Base-by-base conservation (phyloP, 768 basidiomycete genomes). In the Suillus hirtellus region DNA sequence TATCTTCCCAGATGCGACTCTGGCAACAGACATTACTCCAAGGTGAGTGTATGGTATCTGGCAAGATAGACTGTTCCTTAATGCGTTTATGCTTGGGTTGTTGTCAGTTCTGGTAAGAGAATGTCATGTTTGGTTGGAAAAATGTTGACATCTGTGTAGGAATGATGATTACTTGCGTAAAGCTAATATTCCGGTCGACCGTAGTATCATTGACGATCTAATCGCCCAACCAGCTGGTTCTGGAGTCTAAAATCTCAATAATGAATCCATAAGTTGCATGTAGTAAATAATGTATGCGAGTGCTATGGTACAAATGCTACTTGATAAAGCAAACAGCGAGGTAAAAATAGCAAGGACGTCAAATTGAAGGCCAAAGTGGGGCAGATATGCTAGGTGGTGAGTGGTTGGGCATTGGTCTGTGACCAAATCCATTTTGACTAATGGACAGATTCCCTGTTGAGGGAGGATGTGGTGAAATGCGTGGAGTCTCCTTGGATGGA, bases 1-100 rank as follows among this genome's bases (percentile, higher is more conserved):
- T 8, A 10, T n/a, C 2, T 55, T 27, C 15, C 14, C 11, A 92
- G 91, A 55, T 96, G 95, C 70, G 96, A 99, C 75, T 93, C 94
- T 10, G 96, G 96, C 0, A 87, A 78, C 50, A 81, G 96, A 60
- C 96, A 99, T 80, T 94, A 95, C 74, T 96, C 93, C 60, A 97
- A 96, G 84, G 92, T 55, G 15, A 37, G 47, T 21, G 11, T 49
- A 38, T 42, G 19, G 21, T 61, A 47, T 64, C 49, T 7, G 63
- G 15, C 61, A 38, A 14, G 52, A 52, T 1, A 9, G 19, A n/a
- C 35, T 53, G 10, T 0, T 53, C 55, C 0, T 24, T 49, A 43
- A 38, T 50, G 31, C 44, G 49, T 15, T 35, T 59, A 40, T 61
- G 37, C 34, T 14, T 55, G 9, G 38, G 21, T 24, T 27, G 2